Base-by-base conservation (phyloP, 192 early-diverging fungal genomes). In the Geosiphon pyriformis region DNA sequence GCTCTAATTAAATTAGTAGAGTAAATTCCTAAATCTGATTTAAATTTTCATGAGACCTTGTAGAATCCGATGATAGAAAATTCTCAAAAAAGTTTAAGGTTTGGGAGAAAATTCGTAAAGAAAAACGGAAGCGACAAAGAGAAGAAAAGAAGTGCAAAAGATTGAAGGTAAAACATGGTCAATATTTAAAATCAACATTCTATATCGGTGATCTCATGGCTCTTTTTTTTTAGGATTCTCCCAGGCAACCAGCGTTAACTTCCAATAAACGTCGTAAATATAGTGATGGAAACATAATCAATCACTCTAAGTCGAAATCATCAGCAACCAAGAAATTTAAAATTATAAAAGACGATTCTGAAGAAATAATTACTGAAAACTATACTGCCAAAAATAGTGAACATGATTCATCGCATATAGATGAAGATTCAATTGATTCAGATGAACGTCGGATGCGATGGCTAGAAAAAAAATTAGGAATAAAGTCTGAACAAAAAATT, bases 401-500 rank as follows among this genome's bases (percentile, higher is more conserved):
- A 54, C 20, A 6, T 42, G 20, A 6, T 12, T 26, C 7, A 54
- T 54, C 52, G 20, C 52, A 54, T 12, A n/a, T 4, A 20, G 20
- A 54, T 6, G 8, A 54, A 26, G 34, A 46, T 49, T 61, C 25
- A 20, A 20, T 42, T 7, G 51, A 65, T 65, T 11, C 2, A 17
- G 63, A 65, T 32, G 63, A 51, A 34, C 29, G 20, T 15, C 46
- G 33, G 46, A 53, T 65, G 23, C 47, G 17, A 65, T 34, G 63
- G 18, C 49, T 65, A 54, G 63, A 65, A 29, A 65, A 65, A 34
- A 65, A 65, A 54, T 23, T 65, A 18, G 25, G 50, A 37, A 65
- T 65, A 20, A 54, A 65, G 32, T 37, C 63, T 8, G 32, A 47
- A 33, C 46, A 31, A 35, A 65, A 65, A 35, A 20, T 65, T 18